Base-by-base conservation (phyloP, 352 stramenopile genomes). In the Pythium sp. region DNA sequence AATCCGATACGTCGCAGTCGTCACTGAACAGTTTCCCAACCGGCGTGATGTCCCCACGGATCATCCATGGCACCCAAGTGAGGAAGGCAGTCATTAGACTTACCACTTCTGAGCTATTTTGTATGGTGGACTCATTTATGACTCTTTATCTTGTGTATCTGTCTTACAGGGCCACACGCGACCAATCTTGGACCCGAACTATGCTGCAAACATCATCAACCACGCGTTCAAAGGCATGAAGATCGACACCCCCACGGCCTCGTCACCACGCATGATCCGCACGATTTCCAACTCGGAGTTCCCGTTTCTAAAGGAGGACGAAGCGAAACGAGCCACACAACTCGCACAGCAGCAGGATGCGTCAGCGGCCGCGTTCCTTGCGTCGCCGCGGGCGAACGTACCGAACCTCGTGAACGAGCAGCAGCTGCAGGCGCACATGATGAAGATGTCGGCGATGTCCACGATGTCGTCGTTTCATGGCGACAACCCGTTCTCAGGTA, bases 261-360 rank as follows among this genome's bases (percentile, higher is more conserved):
- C 74, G 26, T 91, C 85, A 36, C 85, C 83, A 22, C 78, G 82
- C 4, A 76, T 92, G 67, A 82, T 81, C 30, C 74, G 81, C 7
- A 87, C 83, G 3, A 86, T 89, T 32, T 89, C 82, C 26, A 89
- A 86, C 57, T 89, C 79, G 90, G 84, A 92, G 32, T 91, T 83
- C 54, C 81, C 82, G 3, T 92, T 92, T 51, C 63, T 90, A 22
- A 90, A 86, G 34, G 81, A 88, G 26, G 82, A 92, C 58, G 78
- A 89, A 24, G 47, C 38, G 24, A 79, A 77, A 24, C 69, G 61
- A 47, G 53, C 32, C 1, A n/a, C 36, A 0, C 38, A 62, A 12
- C 36, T n/a, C 5, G 15, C 34, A 11, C 67, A 41, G n/a, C 28
- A 51, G 20, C 20, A 38, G 34, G 43, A 56, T 58, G 24, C 58